A percentile compares a stretch with the other conserved stretches of the same genome.
Evolutionary conservation across 208 protist genomes (phyloP).

Genomic region (Endotrypanum monterogeii): DNA sequence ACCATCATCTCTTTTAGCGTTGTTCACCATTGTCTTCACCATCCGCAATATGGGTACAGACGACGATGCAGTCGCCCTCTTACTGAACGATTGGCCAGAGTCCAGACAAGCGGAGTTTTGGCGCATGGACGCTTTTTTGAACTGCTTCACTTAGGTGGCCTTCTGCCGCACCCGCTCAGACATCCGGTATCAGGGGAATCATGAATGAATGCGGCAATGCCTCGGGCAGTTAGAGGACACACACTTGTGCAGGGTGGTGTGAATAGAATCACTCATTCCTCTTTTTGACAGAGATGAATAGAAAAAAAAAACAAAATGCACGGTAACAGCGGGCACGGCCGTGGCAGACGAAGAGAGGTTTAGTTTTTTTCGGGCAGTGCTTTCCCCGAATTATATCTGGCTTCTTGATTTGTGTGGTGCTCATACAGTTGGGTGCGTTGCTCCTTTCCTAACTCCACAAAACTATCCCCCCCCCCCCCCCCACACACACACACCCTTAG

Average conservation of each 20-base stretch:
- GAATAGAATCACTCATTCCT: not conserved
- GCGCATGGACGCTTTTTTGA: constrained; percentile 33
- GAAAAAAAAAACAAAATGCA: not conserved
- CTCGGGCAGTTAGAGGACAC: not conserved
- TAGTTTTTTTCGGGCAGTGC: not conserved
- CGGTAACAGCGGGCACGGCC: not conserved
- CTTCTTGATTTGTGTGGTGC: too few relatives aligned
- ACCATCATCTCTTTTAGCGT: constrained; percentile 25
- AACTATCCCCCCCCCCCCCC: not conserved
- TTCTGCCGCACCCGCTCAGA: not conserved
- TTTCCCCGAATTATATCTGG: too few relatives aligned
- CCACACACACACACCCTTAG: too few relatives aligned
- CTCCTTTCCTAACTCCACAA: not conserved
- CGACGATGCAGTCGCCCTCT: constrained; percentile 1
- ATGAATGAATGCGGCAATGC: not conserved
- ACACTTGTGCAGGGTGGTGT: not conserved
- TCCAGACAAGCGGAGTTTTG: constrained; percentile 8
- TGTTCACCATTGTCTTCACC: constrained; percentile 30
- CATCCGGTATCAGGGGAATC: not conserved
- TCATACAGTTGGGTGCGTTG: too few relatives aligned
- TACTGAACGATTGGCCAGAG: constrained; percentile 18
- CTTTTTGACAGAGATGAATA: not conserved
- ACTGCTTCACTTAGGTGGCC: constrained; percentile 23
- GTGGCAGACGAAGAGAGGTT: not conserved
- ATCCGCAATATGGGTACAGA: constrained; percentile 22